phyloP scores from a whole-genome alignment of 83 land plant species.

The Isoetes engelmannii region DNA sequence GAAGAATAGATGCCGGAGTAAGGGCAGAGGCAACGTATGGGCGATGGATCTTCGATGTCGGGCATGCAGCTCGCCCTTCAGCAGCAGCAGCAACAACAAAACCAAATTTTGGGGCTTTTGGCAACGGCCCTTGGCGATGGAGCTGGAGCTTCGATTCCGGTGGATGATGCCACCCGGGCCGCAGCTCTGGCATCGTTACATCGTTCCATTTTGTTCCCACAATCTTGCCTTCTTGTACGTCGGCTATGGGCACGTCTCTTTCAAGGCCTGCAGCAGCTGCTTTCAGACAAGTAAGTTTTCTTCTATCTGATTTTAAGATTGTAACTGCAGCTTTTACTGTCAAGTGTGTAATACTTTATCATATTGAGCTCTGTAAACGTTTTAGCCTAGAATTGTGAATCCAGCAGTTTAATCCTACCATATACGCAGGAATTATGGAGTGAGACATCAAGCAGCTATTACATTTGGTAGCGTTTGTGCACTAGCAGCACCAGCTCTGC shows the following conservation, averaged over 20 bases:
- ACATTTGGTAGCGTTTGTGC: constrained; percentile 48
- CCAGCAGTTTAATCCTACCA: too few relatives aligned
- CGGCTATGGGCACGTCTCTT: constrained; percentile 59
- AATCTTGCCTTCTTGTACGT: constrained; percentile 46
- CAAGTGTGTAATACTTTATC: too few relatives aligned
- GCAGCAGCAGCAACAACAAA: not conserved
- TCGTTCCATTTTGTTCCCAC: constrained; percentile 55
- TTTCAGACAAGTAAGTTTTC: constrained; percentile 50
- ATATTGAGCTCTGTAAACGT: too few relatives aligned
- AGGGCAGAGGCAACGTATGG: too few relatives aligned
- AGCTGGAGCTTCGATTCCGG: constrained; percentile 15
- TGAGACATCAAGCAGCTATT: constrained; percentile 33
- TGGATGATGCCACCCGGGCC: constrained; percentile 42
- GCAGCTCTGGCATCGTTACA: constrained; percentile 60
- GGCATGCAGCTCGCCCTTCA: not conserved
- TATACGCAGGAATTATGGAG: constrained; percentile 15
- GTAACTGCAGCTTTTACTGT: too few relatives aligned
- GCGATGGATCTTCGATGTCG: too few relatives aligned
- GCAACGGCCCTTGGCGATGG: not conserved
- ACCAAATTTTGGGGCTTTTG: constrained; percentile 4
- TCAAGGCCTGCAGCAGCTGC: constrained; percentile 62
- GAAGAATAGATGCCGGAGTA: too few relatives aligned
- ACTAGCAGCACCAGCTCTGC: constrained; percentile 23
- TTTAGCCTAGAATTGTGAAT: too few relatives aligned
- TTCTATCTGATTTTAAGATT: not conserved